Base-by-base conservation (phyloP, 768 basidiomycete genomes). In the Boletus vermiculosoides region DNA sequence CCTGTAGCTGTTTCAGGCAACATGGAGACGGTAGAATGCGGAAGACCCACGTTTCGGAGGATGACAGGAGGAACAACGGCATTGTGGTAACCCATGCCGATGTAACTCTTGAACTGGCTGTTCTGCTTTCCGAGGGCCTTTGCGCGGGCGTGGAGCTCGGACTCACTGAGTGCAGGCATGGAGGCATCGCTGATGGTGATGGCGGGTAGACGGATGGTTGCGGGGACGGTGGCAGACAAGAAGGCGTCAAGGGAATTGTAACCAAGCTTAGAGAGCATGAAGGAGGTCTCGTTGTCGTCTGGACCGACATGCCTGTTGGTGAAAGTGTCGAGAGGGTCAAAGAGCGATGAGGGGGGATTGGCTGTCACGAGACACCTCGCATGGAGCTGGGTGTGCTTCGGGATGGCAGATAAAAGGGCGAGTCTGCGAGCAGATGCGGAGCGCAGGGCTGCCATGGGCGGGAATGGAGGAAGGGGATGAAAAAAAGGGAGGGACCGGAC, bases 41-140 rank as follows among this genome's bases (percentile, higher is more conserved):
- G 54, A 34, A 37, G 22, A 71, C 83, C 50, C 56, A 94, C 92
- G 61, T 96, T 97, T 60, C 95, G 88, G 64, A 96, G 79, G 72
- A 97, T 93, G 49, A 97, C 93, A 9, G 92, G 90, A n/a, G 95
- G 95, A 5, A 96, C 91, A 45, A 96, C 92, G 4, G 94, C 93
- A 62, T 87, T 87, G 69, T 95, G 92, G 74, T 97, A 99, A 10
- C 97, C 96, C 93, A 98, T 94, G 36, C 97, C 97, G 68, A 98
- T 99, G 73, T 94, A 98, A 67, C 87, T 95, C 78, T 88, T 91
- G 73, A 88, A 89, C 6, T 83, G 77, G 73, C 87, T 83, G 74
- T 99, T 98, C 69, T 83, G 78, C 16, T 69, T 75, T n/a, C 86
- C 94, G 11, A 98, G 76, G 63, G 81, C 81, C 68, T 86, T 87